Base-by-base conservation (phyloP, 148 eudicot genomes). In the Talinum fruticosum region DNA sequence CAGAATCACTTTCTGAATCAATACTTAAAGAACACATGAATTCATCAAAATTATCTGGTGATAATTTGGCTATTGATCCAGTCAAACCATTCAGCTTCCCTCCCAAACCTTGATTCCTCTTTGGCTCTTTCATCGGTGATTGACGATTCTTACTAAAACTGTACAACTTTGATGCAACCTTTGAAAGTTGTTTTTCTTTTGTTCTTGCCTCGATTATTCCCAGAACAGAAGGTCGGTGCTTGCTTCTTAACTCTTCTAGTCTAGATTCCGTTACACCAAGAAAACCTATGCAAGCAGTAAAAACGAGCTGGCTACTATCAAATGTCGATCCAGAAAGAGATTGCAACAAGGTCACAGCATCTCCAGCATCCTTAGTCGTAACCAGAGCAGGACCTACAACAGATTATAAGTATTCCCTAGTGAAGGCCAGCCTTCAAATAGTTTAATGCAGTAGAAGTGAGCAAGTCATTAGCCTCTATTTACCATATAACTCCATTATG, bases 261-360 rank as follows among this genome's bases (percentile, higher is more conserved):
- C 83, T 87, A 72, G 81, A 89, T 85, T 92, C 94, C 38, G 88
- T 92, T 37, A 95, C 88, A 78, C 79, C 66, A 73, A 82, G 83
- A 82, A 87, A 95, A 79, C 98, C 93, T 91, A 95, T 90, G 84
- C 94, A 95, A 76, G 98, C 98, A 84, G 96, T 92, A 73, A 95
- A 80, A 71, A 95, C 97, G 73, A 95, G 98, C 77, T 95, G 97
- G 84, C 98, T 92, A 85, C 98, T 92, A 83, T 95, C 98, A 87
- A 95, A 95, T 59, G 97, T 95, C 71, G 97, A 95, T 70, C 96
- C 93, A 65, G 91, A 78, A 53, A 95, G 89, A 45, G 97, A 86
- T 79, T 95, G 98, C 61, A 95, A 77, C 82, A 89, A 86, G 32
- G 89, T 87, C 73, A 92, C 82, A 80, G 92, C 98, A 89, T 95